These are phyloP conservation scores for Ophiostoma ips DNA, from an alignment of 2,329 filamentous ascomycete species.

Conservation along the genomic window DNA sequence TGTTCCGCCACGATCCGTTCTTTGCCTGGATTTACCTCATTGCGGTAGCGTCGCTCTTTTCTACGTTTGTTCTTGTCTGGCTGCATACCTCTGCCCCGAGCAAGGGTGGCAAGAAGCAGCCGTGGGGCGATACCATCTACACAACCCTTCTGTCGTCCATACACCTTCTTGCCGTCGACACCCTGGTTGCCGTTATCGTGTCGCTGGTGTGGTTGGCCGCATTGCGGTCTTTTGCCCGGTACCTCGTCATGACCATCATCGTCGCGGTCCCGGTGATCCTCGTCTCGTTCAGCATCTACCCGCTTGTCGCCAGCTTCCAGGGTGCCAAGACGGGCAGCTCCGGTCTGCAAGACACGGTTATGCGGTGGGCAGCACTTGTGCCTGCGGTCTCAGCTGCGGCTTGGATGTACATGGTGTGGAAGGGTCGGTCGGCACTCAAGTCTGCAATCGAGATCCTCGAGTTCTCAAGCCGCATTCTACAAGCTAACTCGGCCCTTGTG, in stretches of 20 bases:
- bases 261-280: constrained; percentile 76
- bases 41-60: constrained; percentile 66
- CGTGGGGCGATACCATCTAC: constrained; percentile 88
- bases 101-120: constrained; percentile 37
- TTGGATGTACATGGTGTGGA: constrained; percentile 75
- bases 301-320: constrained; percentile 79
- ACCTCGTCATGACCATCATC: constrained; percentile 68
- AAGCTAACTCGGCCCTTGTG: constrained; percentile 70
- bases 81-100: constrained; percentile 59
- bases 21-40: constrained; percentile 88
- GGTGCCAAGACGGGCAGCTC: constrained; percentile 55
- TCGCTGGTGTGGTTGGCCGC: constrained; percentile 84
- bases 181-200: constrained; percentile 75
- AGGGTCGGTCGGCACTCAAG: constrained; percentile 64
- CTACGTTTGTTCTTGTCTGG: constrained; percentile 79
- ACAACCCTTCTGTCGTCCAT: constrained; percentile 76
- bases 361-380: constrained; percentile 75
- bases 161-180: constrained; percentile 80
- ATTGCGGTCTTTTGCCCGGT: constrained; percentile 72
- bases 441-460: constrained; percentile 82
- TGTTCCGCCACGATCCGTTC: constrained; percentile 75
- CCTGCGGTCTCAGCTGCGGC: constrained; percentile 59
- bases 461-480: constrained; percentile 77
- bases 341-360: constrained; percentile 71
- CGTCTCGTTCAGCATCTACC: constrained; percentile 80